These are phyloP conservation scores for Diaporthe sp. DNA, from an alignment of 2,329 filamentous ascomycete species.

Conservation along the genomic window DNA sequence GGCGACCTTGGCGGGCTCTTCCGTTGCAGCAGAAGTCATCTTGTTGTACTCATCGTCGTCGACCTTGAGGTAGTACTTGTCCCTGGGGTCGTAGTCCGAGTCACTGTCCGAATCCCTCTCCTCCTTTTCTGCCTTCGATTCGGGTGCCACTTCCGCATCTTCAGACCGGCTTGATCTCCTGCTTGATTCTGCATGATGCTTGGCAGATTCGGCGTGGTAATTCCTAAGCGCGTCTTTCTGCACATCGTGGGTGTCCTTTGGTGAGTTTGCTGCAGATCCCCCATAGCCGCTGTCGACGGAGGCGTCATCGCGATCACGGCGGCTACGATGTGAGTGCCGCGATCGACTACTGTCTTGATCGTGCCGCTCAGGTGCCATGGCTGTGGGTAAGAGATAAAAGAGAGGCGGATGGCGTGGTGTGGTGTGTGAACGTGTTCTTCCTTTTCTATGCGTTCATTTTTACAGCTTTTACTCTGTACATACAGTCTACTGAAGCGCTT, in stretches of 20 bases:
- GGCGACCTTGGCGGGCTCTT: background rate
- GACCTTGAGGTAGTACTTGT: slow-evolving; percentile 36
- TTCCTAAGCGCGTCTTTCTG: background rate
- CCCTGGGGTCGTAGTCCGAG: slow-evolving; percentile 37
- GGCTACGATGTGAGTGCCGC: slow-evolving; percentile 16
- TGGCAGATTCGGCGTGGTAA: slow-evolving; percentile 13
- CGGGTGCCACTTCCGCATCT: background rate
- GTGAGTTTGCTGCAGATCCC: slow-evolving; percentile 32
- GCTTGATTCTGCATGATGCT: background rate
- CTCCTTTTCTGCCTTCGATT: background rate
- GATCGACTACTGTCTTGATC: slow-evolving; percentile 9
- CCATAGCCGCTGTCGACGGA: slow-evolving; percentile 38
- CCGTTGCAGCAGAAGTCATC: slow-evolving; percentile 22
- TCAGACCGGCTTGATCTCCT: slow-evolving; percentile 8
- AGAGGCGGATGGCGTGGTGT: background rate
- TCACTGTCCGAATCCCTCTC: slow-evolving; percentile 17
- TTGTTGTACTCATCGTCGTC: slow-evolving; percentile 32
- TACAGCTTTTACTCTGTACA: background rate
- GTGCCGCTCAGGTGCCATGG: slow-evolving; percentile 8
- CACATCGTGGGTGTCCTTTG: slow-evolving; percentile 16
- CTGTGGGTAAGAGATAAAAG: background rate
- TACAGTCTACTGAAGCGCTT: background rate
- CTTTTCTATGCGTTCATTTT: slow-evolving; percentile 7
- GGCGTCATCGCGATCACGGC: slow-evolving; percentile 8
- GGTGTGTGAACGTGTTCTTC: background rate